These are phyloP conservation scores for Ganoderma boninense DNA, from an alignment of 1,284 basidiomycete genomes.

Conservation along the genomic window DNA sequence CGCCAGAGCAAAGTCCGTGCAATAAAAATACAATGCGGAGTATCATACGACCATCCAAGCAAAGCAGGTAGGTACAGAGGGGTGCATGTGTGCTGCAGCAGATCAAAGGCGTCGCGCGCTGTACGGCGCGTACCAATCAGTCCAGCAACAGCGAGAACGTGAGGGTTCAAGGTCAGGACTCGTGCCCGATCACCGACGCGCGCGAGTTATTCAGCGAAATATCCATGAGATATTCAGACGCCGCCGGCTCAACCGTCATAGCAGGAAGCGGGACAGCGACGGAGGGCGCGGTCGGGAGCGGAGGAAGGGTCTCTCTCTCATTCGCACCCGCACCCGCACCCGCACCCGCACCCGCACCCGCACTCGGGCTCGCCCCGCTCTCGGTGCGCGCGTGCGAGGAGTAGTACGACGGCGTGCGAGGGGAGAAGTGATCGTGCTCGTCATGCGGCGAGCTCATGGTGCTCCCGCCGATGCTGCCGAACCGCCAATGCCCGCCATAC, in stretches of 20 bases:
- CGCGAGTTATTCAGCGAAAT: slow-evolving; percentile 18
- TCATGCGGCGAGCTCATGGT: not conserved
- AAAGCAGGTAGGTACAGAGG: not conserved
- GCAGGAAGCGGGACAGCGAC: not conserved
- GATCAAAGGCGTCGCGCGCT: not conserved
- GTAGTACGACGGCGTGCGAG: not conserved
- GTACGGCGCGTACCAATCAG: not conserved
- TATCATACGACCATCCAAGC: not conserved
- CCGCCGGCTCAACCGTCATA: not conserved
- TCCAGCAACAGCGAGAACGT: too few relatives aligned
- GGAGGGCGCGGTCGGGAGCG: not conserved
- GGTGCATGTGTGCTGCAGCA: not conserved
- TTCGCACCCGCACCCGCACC: not conserved
- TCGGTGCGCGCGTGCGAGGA: not conserved
- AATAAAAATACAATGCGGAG: slow-evolving; percentile 3
- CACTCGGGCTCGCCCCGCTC: not conserved
- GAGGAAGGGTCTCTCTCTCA: not conserved
- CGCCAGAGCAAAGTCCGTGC: not conserved
- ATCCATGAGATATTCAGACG: not conserved
- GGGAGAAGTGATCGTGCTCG: not conserved
- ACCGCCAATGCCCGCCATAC: slow-evolving; percentile 34
- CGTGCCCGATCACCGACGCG: slow-evolving; percentile 21
- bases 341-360: not conserved
- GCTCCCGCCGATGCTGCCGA: slow-evolving; percentile 1
- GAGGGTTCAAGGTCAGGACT: not conserved